phyloP scores from a whole-genome alignment of 257 asterid species.

The Pogostemon cablin region DNA sequence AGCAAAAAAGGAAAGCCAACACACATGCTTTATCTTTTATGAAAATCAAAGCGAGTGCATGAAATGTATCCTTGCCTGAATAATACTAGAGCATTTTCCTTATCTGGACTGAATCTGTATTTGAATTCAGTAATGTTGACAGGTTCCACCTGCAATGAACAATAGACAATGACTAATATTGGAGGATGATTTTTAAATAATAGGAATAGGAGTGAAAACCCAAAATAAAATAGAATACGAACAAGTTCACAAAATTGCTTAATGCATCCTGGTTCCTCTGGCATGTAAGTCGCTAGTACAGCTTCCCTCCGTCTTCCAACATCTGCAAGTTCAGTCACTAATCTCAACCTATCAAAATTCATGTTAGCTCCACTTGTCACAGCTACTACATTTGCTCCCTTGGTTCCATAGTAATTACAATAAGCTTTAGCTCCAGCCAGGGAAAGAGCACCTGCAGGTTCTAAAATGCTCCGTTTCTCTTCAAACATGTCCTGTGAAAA shows the following conservation, averaged over 20 bases:
- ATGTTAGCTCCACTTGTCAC: slow-evolving; percentile 96
- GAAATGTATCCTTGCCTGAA: slow-evolving; percentile 63
- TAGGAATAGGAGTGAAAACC: background rate
- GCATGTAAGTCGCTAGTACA: slow-evolving; percentile 80
- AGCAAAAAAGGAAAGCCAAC: slow-evolving; percentile 18
- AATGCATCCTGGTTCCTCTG: slow-evolving; percentile 83
- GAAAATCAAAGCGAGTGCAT: slow-evolving; percentile 16
- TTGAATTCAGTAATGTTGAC: slow-evolving; percentile 86
- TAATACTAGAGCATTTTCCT: slow-evolving; percentile 69
- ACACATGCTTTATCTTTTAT: background rate
- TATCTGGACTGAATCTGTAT: slow-evolving; percentile 70
- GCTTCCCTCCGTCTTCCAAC: slow-evolving; percentile 90
- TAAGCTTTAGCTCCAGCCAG: slow-evolving; percentile 97
- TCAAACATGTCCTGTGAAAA: slow-evolving; percentile 87
- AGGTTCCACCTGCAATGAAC: slow-evolving; percentile 72
- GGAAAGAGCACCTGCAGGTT: slow-evolving; percentile 99
- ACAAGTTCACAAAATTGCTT: slow-evolving; percentile 75
- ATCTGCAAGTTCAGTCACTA: slow-evolving; percentile 93
- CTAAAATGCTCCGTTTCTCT: slow-evolving; percentile 94
- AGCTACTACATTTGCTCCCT: slow-evolving; percentile 82
- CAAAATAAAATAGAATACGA: slow-evolving; percentile 28
- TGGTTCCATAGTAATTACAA: slow-evolving; percentile 79
- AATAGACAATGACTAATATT: background rate
- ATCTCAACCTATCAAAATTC: slow-evolving; percentile 90
- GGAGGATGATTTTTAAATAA: slow-evolving; percentile 19